These are phyloP conservation scores for Tolypocladium tropicale DNA, from an alignment of 2,329 filamentous ascomycete species.

Conservation along the genomic window DNA sequence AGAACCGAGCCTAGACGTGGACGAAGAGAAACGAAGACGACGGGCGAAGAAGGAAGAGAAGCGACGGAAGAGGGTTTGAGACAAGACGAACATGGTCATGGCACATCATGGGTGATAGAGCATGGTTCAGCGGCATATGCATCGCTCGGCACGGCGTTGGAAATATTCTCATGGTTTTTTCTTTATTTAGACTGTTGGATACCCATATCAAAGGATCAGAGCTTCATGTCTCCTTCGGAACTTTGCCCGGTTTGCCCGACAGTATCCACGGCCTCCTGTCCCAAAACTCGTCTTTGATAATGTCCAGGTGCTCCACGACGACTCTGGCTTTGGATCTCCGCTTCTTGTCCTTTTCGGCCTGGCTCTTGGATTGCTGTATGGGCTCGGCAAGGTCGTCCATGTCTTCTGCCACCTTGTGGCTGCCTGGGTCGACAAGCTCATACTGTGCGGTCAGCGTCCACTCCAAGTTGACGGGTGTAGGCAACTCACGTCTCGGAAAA, in stretches of 20 bases:
- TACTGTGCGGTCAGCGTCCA: constrained; percentile 39
- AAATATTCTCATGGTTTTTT: constrained; percentile 3
- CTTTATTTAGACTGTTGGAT: constrained; percentile 14
- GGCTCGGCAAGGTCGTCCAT: constrained; percentile 42
- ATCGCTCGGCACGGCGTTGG: constrained; percentile 17
- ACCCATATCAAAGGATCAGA: constrained; percentile 12
- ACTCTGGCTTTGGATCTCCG: constrained; percentile 69
- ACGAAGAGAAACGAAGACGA: constrained; percentile 8
- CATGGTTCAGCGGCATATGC: constrained; percentile 2
- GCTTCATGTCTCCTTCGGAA: constrained; percentile 47
- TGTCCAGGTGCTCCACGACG: constrained; percentile 76
- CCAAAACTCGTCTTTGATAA: constrained; percentile 96
- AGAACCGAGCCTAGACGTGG: constrained; percentile 14
- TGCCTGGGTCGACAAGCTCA: constrained; percentile 53
- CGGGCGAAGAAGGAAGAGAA: constrained; percentile 7
- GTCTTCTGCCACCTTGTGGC: constrained; percentile 33
- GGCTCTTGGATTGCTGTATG: constrained; percentile 59
- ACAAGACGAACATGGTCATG: constrained; percentile 3
- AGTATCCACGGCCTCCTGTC: constrained; percentile 73
- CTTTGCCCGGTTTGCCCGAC: constrained; percentile 61
- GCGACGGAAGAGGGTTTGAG: constrained; percentile 15
- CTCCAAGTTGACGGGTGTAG: too few relatives aligned
- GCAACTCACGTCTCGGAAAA: constrained; percentile 65
- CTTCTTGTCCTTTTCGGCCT: constrained; percentile 75
- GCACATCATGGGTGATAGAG: neutral